Conservation (phyloP, 352 stramenopile species). For the Aphanomyces astaci region DNA sequence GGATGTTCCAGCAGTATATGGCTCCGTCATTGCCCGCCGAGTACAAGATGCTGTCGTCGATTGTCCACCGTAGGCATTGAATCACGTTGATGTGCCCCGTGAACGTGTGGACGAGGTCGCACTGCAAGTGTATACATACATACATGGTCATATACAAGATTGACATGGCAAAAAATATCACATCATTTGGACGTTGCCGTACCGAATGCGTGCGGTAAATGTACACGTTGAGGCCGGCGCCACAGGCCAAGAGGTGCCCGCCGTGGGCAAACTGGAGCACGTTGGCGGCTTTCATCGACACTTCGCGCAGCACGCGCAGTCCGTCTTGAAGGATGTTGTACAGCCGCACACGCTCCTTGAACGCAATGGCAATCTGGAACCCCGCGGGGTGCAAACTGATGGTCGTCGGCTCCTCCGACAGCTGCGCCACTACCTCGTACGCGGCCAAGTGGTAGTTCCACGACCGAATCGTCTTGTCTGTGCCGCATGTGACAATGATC, state of each 20-base stretch:
- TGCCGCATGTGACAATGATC: constrained; percentile 69
- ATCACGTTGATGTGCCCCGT: constrained; percentile 76
- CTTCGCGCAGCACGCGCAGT: constrained; percentile 50
- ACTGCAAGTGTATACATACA: too few relatives aligned
- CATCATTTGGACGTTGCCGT: too few relatives aligned
- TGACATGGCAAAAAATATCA: too few relatives aligned
- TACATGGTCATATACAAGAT: too few relatives aligned
- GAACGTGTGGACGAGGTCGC: constrained; percentile 57
- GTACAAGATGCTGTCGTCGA: constrained; percentile 66
- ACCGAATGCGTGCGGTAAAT: constrained; percentile 63
- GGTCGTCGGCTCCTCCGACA: constrained; percentile 51
- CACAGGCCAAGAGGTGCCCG: constrained; percentile 67
- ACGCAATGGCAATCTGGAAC: constrained; percentile 61
- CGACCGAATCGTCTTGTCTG: constrained; percentile 77
- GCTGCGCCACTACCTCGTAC: constrained; percentile 60
- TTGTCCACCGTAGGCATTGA: constrained; percentile 50
- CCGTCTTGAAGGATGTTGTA: constrained; percentile 67
- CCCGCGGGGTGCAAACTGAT: constrained; percentile 59
- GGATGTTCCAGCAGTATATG: constrained; percentile 71
- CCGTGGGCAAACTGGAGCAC: constrained; percentile 56
- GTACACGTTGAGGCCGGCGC: constrained; percentile 50
- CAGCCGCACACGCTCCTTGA: constrained; percentile 68
- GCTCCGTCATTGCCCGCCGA: constrained; percentile 71
- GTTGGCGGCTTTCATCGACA: constrained; percentile 56
- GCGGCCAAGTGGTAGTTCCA: constrained; percentile 77